A percentile compares a stretch with the other conserved stretches of the same genome.
Conservation (phyloP, 495 filamentous ascomycete species). For the Xylaria cubensis region DNA sequence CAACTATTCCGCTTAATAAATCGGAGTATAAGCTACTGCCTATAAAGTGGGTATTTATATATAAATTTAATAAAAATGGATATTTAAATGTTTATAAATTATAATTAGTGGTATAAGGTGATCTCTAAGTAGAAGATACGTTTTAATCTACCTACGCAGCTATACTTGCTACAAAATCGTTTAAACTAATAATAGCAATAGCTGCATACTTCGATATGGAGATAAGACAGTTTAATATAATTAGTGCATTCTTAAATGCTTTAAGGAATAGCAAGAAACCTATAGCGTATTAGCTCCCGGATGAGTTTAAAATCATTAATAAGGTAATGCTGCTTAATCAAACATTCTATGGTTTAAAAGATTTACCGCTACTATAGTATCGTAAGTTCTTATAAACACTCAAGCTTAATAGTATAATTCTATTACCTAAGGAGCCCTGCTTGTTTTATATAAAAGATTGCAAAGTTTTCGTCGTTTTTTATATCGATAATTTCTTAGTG, state of each 20-base stretch:
- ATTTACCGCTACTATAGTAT: too few relatives aligned
- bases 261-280: not conserved
- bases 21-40: not conserved
- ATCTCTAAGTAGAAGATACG: not conserved
- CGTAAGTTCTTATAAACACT: too few relatives aligned
- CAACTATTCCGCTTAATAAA: not conserved
- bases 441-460: too few relatives aligned
- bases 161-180: not conserved
- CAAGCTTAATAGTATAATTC: too few relatives aligned
- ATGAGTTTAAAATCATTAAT: not conserved
- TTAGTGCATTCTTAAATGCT: not conserved
- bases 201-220: not conserved
- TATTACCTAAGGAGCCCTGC: too few relatives aligned
- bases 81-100: not conserved
- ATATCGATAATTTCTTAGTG: too few relatives aligned
- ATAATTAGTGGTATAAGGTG: not conserved
- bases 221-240: slow-evolving; percentile 1
- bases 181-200: not conserved
- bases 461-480: too few relatives aligned
- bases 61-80: slow-evolving; percentile 10
- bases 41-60: not conserved
- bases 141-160: not conserved
- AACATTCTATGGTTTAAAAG: too few relatives aligned
- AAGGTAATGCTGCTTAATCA: not conserved
- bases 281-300: not conserved